Base-by-base conservation (phyloP, 73 alveolate genomes). In the Blepharisma stoltei region DNA sequence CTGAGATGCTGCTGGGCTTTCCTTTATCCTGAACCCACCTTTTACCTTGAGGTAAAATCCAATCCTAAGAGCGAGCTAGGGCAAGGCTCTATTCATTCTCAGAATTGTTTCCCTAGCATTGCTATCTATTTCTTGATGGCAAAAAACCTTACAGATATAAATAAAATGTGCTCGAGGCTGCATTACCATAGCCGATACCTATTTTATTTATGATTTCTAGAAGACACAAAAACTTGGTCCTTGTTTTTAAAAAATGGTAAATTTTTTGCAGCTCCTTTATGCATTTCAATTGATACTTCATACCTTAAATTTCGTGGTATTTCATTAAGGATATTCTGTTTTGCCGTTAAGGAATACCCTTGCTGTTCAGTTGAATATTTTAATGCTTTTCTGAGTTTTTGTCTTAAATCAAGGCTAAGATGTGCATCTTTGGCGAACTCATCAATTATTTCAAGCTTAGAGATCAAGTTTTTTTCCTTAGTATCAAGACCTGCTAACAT, bases 281-380 rank as follows among this genome's bases (percentile, higher is more conserved):
- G 88, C 89, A 90, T 84, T 20, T 76, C 75, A 32, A 82, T 69
- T 18, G 95, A 80, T 54, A 95, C 78, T 67, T 95, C 99, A 21
- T 88, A 81, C 75, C 93, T 85, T 80, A 95, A 83, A 55, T 85
- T 87, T 47, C 86, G 86, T 20, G 99, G 99, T n/a, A 95, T 88
- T 52, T 93, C 97, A 18, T 93, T 88, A 20, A 81, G 49, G 11
- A 69, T 18, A n/a, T 18, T 53, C 1, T 69, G 32, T 46, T 69
- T 69, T 18, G 11, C 67, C 5, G 11, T n/a, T n/a, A 38, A 43
- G 81, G 11, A 11, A 5, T 14, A 69, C 4, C 54, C 21, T 7
- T 14, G 32, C 14, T 18, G 11, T 9, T 69, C 65, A 18, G 79
- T 44, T 4, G 55, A 44, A 38, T 18, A 43, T 9, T 43, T 14